Percentiles rank a stretch among this genome's conserved stretches.
phyloP scores from a whole-genome alignment of 1,284 basidiomycete genomes.

The Tylopilus sp. region DNA sequence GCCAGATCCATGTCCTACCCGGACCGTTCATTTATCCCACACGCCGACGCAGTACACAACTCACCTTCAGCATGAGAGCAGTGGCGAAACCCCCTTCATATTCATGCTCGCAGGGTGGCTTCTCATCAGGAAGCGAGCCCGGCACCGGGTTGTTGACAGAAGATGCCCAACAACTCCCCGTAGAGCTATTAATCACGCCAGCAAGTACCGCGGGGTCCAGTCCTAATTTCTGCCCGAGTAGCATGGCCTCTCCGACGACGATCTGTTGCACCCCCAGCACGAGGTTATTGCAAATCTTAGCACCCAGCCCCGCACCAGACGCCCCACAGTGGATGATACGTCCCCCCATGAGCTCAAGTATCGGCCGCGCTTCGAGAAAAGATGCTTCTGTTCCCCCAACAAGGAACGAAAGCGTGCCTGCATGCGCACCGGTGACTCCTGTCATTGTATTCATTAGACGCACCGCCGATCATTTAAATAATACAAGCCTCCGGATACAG shows the following conservation, averaged over 20 bases:
- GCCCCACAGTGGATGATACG: slow-evolving; percentile 81
- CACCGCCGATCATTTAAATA: slow-evolving; percentile 1
- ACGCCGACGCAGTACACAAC: slow-evolving; percentile 5
- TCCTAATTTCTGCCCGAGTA: slow-evolving; percentile 75
- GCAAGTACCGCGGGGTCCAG: slow-evolving; percentile 72
- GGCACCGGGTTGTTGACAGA: slow-evolving; percentile 88
- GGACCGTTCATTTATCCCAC: slow-evolving; percentile 8
- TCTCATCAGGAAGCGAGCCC: slow-evolving; percentile 63
- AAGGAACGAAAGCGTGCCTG: slow-evolving; percentile 85
- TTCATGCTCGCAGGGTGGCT: slow-evolving; percentile 77
- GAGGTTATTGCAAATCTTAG: slow-evolving; percentile 88
- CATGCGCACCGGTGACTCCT: slow-evolving; percentile 83
- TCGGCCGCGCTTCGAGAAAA: slow-evolving; percentile 59
- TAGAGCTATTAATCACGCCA: slow-evolving; percentile 79
- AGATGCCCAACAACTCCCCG: slow-evolving; percentile 80
- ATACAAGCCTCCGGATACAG: slow-evolving; percentile 79
- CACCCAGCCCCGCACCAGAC: slow-evolving; percentile 81
- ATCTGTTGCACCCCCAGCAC: slow-evolving; percentile 77
- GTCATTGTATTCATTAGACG: slow-evolving; percentile 5
- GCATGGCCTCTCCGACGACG: slow-evolving; percentile 80
- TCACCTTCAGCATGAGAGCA: slow-evolving; percentile 79
- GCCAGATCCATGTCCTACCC: slow-evolving; percentile 78
- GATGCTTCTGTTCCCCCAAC: slow-evolving; percentile 70
- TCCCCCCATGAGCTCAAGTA: slow-evolving; percentile 74
- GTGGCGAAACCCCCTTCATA: slow-evolving; percentile 85